Evolutionary conservation across 2,329 filamentous ascomycete genomes (phyloP), one percentile per base, ranked within the genome.

Genomic region (Pestalotiopsis sp.): DNA sequence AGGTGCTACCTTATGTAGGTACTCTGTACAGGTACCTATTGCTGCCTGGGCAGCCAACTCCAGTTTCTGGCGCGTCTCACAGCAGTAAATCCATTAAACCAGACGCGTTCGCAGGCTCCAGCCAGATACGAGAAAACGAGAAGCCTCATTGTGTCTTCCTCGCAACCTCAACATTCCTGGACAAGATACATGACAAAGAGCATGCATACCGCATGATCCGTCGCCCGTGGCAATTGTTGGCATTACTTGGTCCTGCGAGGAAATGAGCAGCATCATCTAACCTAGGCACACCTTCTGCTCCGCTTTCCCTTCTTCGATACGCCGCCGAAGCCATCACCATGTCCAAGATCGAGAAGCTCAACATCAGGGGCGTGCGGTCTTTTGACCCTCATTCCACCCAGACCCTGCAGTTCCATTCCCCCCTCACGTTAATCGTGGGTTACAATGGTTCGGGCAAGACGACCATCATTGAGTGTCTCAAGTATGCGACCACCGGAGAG

Each of bases 401-500:
- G 81, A 91, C 89, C 49, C 97, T 98, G 71, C 87, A 92, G 74
- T 98, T 99, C 80, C 91, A 94, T 72, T 92, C 93, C 0, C 97
- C 96, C 31, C 87, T 99, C 68, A 99, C 96, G 13, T 87, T 99
- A 71, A 99, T 99, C 74, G 97, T 99, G 69, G 96, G 96, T 69
- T 93, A 94, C 81, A 99, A 99, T 83, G 96, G 96, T 67, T 98
- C 95, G 1, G 96, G 96, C 71, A 99, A 99, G 84, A 99, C 96
- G 11, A 98, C 96, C 68, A 97, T 99, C 78, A 99, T 99, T 81
- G 96, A 99, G 81, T 97, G 94, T 79, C 92, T 99, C 77, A 98
- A 98, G 79, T 99, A 98, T 90, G 95, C 93, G 66, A 98, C 97
- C 20, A 98, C 95, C 7, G 97, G 96, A 68, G 93, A 97, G 76